Base-by-base conservation (phyloP, 2,329 filamentous ascomycete genomes). In the Pestalotiopsis sp. region DNA sequence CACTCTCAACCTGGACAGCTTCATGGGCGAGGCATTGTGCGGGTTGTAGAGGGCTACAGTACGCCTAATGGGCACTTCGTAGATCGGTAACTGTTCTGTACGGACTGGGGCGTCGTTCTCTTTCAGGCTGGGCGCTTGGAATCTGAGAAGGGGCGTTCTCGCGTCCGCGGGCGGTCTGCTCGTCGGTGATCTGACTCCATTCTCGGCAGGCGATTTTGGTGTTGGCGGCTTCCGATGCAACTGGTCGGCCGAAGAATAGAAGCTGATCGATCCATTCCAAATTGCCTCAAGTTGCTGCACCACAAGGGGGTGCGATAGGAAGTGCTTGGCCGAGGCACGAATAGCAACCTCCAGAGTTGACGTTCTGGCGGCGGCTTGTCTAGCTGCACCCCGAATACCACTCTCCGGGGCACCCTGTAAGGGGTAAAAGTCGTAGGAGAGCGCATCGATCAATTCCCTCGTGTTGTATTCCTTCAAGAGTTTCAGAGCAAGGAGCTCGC, bases 281-380 rank as follows among this genome's bases (percentile, higher is more conserved):
- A 98, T 97, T 59, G 94, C 95, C 80, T 98, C 94, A n/a, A 98
- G 85, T 77, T 98, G 95, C 79, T 97, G 94, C 9, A 98, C 92
- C 0, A 98, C 94, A 3, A 98, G 85, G 0, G 95, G 95, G 76
- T 98, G 95, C 9, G 95, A 92, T 4, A 98, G 85, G 74, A 98
- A 97, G 73, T 94, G 92, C 81, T 98, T 98, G 25, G 95, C 93
- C 71, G 95, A 95, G 23, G 95, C 94, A 73, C 94, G 90, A 75
- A 98, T 98, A 70, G 95, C 95, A 69, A 98, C 91, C 81, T 98
- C 95, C 39, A 98, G 88, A 7, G 95, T 95, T 9, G 95, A 98
- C 17, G 95, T 95, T 69, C 95, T 89, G 36, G 93, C 92, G 58
- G 90, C 89, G 60, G 87, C 87, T 14, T 84, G 79, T 71, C 84